phyloP scores from a whole-genome alignment of 371 early-diverging fungal genomes.

The Rhizopus stolonifer region DNA sequence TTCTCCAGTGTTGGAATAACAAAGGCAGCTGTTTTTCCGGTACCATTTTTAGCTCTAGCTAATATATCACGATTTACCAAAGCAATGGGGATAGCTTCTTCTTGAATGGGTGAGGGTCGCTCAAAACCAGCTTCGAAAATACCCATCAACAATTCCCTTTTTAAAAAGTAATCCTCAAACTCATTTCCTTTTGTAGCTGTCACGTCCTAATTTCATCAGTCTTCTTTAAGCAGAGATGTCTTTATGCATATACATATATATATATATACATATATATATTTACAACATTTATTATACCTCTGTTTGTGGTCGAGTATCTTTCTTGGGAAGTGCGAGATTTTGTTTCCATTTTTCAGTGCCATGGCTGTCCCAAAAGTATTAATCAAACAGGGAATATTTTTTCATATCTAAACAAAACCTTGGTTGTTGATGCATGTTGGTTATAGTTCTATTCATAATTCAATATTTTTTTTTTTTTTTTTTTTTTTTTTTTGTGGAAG shows the following conservation, averaged over 20 bases:
- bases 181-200: slow-evolving; percentile 96
- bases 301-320: slow-evolving; percentile 89
- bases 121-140: slow-evolving; percentile 90
- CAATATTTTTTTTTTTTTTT: too few relatives aligned
- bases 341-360: slow-evolving; percentile 78
- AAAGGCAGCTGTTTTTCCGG: slow-evolving; percentile 98
- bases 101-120: slow-evolving; percentile 85
- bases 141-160: slow-evolving; percentile 96
- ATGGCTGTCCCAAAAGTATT: slow-evolving; percentile 35
- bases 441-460: background rate
- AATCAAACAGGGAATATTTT: background rate
- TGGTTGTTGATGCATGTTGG: background rate
- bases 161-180: slow-evolving; percentile 97
- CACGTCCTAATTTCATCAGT: slow-evolving; percentile 73
- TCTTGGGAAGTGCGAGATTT: slow-evolving; percentile 68
- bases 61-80: slow-evolving; percentile 93
- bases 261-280: background rate
- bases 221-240: too few relatives aligned
- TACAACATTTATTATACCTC: slow-evolving; percentile 46
- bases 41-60: slow-evolving; percentile 98
- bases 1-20: slow-evolving; percentile 95
- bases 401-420: background rate
- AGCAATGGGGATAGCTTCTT: slow-evolving; percentile 84
- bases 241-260: too few relatives aligned
- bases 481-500: too few relatives aligned